These are phyloP conservation scores for Eutrema heterophyllum DNA, from an alignment of 345 rosid genomes.

Conservation along the genomic window DNA sequence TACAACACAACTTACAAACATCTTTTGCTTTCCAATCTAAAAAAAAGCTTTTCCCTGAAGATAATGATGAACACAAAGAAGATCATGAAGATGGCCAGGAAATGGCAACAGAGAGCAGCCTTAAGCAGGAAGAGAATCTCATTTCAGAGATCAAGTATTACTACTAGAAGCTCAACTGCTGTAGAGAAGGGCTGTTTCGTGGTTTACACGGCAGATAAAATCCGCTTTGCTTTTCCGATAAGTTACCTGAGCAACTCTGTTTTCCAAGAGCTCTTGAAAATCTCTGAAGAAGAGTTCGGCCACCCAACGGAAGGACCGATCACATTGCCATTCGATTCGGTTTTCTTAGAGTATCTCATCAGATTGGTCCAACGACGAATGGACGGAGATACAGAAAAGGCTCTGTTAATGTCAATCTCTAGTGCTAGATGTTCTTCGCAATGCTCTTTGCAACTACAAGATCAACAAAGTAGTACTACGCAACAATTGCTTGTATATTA, in stretches of 20 bases:
- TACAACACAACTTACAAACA: not conserved
- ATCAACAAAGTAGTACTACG: not conserved
- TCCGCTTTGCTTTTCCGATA: slow-evolving; percentile 1
- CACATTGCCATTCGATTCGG: slow-evolving; percentile 28
- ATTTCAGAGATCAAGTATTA: not conserved
- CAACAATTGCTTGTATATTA: not conserved
- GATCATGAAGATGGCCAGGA: slow-evolving; percentile 19
- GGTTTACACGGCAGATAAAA: slow-evolving; percentile 26
- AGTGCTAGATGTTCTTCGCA: slow-evolving; percentile 5
- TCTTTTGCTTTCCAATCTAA: not conserved
- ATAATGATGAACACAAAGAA: slow-evolving; percentile 2
- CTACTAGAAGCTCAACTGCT: not conserved
- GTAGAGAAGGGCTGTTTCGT: slow-evolving; percentile 30
- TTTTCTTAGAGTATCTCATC: slow-evolving; percentile 29
- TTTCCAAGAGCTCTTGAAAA: slow-evolving; percentile 31
- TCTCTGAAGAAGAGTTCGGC: slow-evolving; percentile 40
- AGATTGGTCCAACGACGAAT: not conserved
- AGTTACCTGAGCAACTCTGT: slow-evolving; percentile 22
- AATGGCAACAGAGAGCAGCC: slow-evolving; percentile 25
- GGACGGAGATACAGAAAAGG: slow-evolving; percentile 15
- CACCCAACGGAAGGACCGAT: slow-evolving; percentile 25
- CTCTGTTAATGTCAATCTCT: slow-evolving; percentile 11
- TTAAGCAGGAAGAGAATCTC: slow-evolving; percentile 18
- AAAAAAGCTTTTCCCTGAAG: not conserved
- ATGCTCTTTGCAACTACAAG: not conserved